These are phyloP conservation scores for Lithospermum erythrorhizon DNA, from an alignment of 257 asterid species.

Conservation along the genomic window DNA sequence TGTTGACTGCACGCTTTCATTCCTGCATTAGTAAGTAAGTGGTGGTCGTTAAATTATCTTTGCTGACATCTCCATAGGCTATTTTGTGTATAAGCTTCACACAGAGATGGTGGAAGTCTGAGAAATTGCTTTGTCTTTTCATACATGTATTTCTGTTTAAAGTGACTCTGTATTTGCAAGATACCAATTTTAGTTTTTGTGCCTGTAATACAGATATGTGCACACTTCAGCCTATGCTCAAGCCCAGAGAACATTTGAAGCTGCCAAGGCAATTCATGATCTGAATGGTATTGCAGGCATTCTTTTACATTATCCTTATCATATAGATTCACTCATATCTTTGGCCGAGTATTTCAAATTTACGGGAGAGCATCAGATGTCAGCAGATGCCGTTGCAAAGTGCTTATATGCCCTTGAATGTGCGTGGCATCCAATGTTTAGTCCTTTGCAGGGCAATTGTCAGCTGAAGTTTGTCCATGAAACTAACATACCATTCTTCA, in stretches of 20 bases:
- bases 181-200: slow-evolving; percentile 10
- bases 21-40: background rate
- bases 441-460: slow-evolving; percentile 51
- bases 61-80: background rate
- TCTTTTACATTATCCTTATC: slow-evolving; percentile 75
- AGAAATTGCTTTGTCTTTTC: background rate
- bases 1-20: background rate
- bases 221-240: slow-evolving; percentile 70
- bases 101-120: background rate
- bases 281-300: slow-evolving; percentile 73
- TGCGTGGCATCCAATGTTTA: slow-evolving; percentile 85
- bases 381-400: slow-evolving; percentile 72
- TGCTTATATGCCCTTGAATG: slow-evolving; percentile 84
- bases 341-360: slow-evolving; percentile 84
- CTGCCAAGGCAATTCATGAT: slow-evolving; percentile 79
- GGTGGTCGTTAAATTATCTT: background rate
- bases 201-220: slow-evolving; percentile 38
- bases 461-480: slow-evolving; percentile 62
- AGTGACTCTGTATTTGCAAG: background rate
- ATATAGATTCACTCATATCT: slow-evolving; percentile 70
- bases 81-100: background rate
- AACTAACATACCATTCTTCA: slow-evolving; percentile 67
- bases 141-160: background rate
- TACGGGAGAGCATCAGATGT: slow-evolving; percentile 89
- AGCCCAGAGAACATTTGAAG: slow-evolving; percentile 80